Evolutionary conservation across 2,329 filamentous ascomycete species (phyloP).

Genomic region (Arthrobotrys entomopaga): DNA sequence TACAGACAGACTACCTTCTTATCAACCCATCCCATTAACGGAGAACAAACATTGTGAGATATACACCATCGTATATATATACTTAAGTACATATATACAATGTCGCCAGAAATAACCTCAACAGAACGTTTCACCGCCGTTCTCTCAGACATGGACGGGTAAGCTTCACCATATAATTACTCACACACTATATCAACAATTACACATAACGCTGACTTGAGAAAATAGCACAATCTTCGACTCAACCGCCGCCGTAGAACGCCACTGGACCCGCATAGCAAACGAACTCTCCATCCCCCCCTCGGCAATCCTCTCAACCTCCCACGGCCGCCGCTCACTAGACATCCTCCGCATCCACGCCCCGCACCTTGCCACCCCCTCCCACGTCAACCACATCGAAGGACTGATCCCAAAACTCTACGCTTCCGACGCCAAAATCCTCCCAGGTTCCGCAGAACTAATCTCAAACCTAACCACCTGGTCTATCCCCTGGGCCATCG

Average conservation of each 20-base stretch:
- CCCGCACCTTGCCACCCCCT: constrained; percentile 88
- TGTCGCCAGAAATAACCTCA: constrained; percentile 26
- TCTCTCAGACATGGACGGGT: constrained; percentile 55
- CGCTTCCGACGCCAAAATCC: constrained; percentile 81
- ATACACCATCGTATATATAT: background rate
- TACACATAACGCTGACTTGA: too few species aligned
- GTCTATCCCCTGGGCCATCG: constrained; percentile 83
- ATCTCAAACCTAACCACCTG: constrained; percentile 73
- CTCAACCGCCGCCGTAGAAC: constrained; percentile 78
- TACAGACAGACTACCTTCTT: too few species aligned
- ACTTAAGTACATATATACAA: constrained; percentile 2
- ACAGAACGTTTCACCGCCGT: constrained; percentile 48
- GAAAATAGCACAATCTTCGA: constrained; percentile 71
- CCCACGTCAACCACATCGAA: constrained; percentile 84
- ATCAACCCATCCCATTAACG: background rate
- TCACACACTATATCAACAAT: constrained; percentile 4
- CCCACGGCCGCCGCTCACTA: constrained; percentile 88
- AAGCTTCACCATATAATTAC: background rate
- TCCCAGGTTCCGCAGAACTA: constrained; percentile 78
- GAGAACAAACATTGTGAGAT: background rate
- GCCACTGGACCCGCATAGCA: constrained; percentile 82
- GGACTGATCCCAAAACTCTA: constrained; percentile 78
- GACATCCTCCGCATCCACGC: constrained; percentile 83
- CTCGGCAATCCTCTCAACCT: constrained; percentile 85
- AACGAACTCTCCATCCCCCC: constrained; percentile 84